A percentile compares a stretch with the other conserved stretches of the same genome.
Conservation (phyloP, 495 filamentous ascomycete genomes). For the Penicillium canariense region DNA sequence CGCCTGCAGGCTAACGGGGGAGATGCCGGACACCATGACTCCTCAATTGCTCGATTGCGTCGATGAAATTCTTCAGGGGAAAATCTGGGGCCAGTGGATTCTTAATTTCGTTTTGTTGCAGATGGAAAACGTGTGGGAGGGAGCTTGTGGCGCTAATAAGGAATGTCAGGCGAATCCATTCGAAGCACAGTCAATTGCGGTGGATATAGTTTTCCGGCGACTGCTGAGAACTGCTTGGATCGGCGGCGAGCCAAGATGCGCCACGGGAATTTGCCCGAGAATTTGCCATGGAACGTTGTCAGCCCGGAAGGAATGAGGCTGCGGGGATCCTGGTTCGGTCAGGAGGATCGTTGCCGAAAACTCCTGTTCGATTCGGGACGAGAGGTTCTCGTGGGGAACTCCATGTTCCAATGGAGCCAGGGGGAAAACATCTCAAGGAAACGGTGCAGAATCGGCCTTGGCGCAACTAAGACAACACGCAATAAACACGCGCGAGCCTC, state of each 20-base stretch:
- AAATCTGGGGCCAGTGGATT: no score
- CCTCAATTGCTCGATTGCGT: not conserved
- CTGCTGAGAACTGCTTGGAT: constrained; percentile 11
- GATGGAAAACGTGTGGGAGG: not conserved
- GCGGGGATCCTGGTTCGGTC: no score
- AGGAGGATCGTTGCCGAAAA: no score
- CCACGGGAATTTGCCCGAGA: constrained; percentile 9
- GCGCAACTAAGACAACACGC: no score
- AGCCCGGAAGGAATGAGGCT: not conserved
- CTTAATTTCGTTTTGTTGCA: not conserved
- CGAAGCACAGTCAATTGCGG: not conserved
- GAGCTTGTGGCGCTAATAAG: not conserved
- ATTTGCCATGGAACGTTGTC: constrained; percentile 9
- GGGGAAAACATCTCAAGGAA: no score
- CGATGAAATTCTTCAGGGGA: no score
- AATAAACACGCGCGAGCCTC: no score
- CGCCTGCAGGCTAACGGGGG: constrained; percentile 5
- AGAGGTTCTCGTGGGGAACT: no score
- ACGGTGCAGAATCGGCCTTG: no score
- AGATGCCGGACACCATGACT: not conserved
- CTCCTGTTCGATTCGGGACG: no score
- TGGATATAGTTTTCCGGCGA: not conserved
- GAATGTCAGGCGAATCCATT: not conserved
- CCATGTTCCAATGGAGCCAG: no score
- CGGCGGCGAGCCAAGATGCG: constrained; percentile 16